Evolutionary conservation across 331 rosid genomes (phyloP).

Genomic region (Spiraea crenata): DNA sequence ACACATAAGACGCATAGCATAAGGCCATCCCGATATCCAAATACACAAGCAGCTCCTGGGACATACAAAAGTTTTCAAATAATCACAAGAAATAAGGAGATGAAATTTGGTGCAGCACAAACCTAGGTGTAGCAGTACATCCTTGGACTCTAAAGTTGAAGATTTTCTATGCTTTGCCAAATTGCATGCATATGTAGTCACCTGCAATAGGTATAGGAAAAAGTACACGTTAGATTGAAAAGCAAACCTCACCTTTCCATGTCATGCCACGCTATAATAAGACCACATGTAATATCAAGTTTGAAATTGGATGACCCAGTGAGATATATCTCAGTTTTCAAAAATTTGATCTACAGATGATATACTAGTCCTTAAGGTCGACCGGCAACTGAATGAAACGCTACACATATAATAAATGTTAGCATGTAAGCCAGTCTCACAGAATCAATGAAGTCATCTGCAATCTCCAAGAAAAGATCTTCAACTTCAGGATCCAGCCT

Average conservation of each 20-base stretch:
- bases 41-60: conserved; percentile 8
- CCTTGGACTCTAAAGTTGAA: conserved; percentile 88
- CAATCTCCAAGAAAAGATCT: conserved; percentile 91
- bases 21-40: not conserved
- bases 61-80: not conserved
- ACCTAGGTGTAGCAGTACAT: conserved; percentile 93
- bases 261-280: not conserved
- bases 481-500: conserved; percentile 85
- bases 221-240: not conserved
- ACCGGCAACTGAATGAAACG: not conserved
- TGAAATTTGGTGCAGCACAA: conserved; percentile 32
- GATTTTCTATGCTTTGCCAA: conserved; percentile 98
- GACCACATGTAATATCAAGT: not conserved
- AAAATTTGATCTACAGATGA: conserved; percentile 3
- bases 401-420: not conserved
- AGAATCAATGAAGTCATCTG: conserved; percentile 91
- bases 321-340: not conserved
- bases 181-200: conserved; percentile 75
- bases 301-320: not conserved
- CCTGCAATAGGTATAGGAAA: conserved; percentile 42
- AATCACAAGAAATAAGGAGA: conserved; percentile 13
- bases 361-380: conserved; percentile 1
- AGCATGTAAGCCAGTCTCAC: conserved; percentile 47
- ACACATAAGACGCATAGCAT: not conserved
- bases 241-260: too few relatives aligned